Base-by-base conservation (phyloP, 208 protist genomes). In the Leishmania mexicana region DNA sequence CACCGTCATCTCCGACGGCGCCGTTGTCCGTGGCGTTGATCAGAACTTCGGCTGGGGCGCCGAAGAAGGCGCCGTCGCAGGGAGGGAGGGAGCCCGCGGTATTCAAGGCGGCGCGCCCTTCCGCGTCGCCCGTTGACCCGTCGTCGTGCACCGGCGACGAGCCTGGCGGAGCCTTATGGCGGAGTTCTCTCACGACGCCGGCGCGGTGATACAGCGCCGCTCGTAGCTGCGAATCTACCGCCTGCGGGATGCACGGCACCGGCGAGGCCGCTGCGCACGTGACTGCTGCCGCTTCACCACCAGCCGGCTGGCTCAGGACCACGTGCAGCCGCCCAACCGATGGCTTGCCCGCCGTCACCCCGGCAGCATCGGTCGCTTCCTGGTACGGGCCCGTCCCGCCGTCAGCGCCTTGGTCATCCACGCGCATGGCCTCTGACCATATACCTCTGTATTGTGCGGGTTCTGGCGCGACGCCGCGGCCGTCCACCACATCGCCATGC, bases 21-120 rank as follows among this genome's bases (percentile, higher is more conserved):
- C 28, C 1, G 45, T 24, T 47, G 45, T 79, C 75, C 7, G 75
- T 31, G 19, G 13, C 45, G 7, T 42, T 58, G 40, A 54, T 78
- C n/a, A 74, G 49, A 19, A 79, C n/a, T 45, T 78, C 82, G 2
- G 60, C 81, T 11, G 76, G 72, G 1, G 82, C 82, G 31, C 82
- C 82, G 31, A 85, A 79, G 62, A 85, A 85, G 15, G 6, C 54
- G 28, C 49, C 31, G 54, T 85, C 82, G 68, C 82, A 85, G 38
- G 82, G 82, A 47, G 82, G 82, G n/a, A 85, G 72, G 49, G 76
- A 28, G 31, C 81, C 81, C 0, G 67, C 80, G 7, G 31, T 31
- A 15, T 53, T 47, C 2, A 24, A 28, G 6, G 47, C 45, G 31
- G 49, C 38, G 17, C 17, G 38, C 51, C 35, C 73, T 4, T 40